phyloP scores from a whole-genome alignment of 1,284 basidiomycete genomes.

The Ceratobasidium sp. region DNA sequence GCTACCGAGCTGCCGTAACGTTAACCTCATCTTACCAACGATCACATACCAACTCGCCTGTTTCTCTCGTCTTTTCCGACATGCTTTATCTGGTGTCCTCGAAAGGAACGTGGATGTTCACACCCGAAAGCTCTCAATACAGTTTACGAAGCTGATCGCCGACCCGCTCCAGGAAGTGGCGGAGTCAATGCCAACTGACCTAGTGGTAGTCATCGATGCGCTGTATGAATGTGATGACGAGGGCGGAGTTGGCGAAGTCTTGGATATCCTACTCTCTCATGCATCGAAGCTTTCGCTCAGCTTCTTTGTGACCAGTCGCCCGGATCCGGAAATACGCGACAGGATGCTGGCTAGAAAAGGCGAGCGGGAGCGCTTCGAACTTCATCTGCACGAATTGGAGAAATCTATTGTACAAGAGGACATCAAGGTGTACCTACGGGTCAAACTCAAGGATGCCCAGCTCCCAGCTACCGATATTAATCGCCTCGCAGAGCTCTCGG shows the following conservation, averaged over 20 bases:
- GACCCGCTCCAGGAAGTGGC: not conserved
- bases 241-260: not conserved
- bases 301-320: not conserved
- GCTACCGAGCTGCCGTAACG: not conserved
- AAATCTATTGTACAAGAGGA: not conserved
- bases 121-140: not conserved
- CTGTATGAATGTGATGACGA: not conserved
- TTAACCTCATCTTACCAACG: not conserved
- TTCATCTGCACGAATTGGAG: conserved; percentile 24
- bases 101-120: not conserved
- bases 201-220: not conserved
- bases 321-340: not conserved
- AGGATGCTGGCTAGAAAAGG: not conserved
- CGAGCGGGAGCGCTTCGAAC: not conserved
- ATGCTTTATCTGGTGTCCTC: not conserved
- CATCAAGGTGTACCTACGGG: conserved; percentile 5
- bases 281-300: not conserved
- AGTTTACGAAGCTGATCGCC: not conserved
- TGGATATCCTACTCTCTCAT: not conserved
- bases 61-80: not conserved
- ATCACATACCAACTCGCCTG: not conserved
- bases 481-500: not conserved
- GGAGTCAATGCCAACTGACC: not conserved
- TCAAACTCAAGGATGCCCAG: not conserved
- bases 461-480: not conserved